Percentiles rank a stretch among this genome's conserved stretches.
phyloP scores from a whole-genome alignment of 192 early-diverging fungal species.

The Allomyces javanicus region DNA sequence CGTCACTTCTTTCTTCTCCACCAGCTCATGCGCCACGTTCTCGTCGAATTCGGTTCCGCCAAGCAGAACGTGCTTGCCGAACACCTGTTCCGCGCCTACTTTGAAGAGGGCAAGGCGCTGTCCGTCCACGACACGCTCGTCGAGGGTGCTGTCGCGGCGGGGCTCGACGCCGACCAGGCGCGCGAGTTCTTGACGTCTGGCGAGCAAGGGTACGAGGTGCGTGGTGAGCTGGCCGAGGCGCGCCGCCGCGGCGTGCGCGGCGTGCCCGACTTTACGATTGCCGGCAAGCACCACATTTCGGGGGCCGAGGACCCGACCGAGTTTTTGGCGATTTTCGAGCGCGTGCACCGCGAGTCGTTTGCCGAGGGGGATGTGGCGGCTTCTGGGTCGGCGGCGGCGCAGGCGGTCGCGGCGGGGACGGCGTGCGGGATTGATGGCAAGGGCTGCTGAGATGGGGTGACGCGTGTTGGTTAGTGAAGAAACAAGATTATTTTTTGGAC shows the following conservation, averaged over 20 bases:
- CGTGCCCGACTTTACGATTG: constrained; percentile 50
- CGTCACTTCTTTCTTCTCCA: no score
- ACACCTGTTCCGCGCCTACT: constrained; percentile 42
- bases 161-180: constrained; percentile 28
- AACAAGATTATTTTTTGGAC: no score
- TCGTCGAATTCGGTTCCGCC: constrained; percentile 33
- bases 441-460: no score
- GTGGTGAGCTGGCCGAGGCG: constrained; percentile 20
- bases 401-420: no score
- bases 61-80: constrained; percentile 37
- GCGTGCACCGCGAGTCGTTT: no score
- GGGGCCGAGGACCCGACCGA: no score
- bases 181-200: constrained; percentile 29
- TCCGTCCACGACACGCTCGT: constrained; percentile 35
- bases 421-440: no score
- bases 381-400: no score
- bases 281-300: constrained; percentile 22
- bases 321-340: no score
- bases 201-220: constrained; percentile 26
- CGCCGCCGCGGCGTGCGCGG: constrained; percentile 30
- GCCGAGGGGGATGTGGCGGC: no score
- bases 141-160: constrained; percentile 31
- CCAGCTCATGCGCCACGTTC: not conserved
- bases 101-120: constrained; percentile 49
- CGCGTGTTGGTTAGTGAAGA: no score